Conservation (phyloP, 305 asterid species). For the Coffea humblotiana region DNA sequence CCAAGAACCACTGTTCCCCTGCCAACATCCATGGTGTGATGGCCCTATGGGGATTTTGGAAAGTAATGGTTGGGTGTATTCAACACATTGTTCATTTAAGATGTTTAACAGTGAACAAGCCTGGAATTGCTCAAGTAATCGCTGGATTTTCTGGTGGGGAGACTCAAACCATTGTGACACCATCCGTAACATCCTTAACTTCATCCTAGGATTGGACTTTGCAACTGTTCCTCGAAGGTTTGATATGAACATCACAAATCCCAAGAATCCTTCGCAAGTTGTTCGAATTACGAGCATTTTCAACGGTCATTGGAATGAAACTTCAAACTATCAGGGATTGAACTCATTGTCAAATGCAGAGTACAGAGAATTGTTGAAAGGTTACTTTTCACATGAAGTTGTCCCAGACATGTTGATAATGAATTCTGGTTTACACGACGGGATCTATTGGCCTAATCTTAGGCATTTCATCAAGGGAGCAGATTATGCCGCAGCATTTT, state of each 20-base stretch:
- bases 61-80: constrained; percentile 95
- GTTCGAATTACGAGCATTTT: constrained; percentile 78
- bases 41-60: constrained; percentile 73
- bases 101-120: constrained; percentile 50
- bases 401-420: constrained; percentile 73
- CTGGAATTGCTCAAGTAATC: constrained; percentile 56
- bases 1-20: constrained; percentile 61
- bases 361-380: constrained; percentile 49
- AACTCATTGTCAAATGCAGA: constrained; percentile 51
- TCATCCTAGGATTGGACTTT: constrained; percentile 54
- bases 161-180: constrained; percentile 95
- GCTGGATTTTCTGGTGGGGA: constrained; percentile 99
- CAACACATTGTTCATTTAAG: constrained; percentile 90
- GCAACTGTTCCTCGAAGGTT: constrained; percentile 54
- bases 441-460: constrained; percentile 65
- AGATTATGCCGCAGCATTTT: constrained; percentile 63
- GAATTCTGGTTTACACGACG: constrained; percentile 92
- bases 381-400: constrained; percentile 46
- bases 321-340: constrained; percentile 70
- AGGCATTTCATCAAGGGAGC: constrained; percentile 63
- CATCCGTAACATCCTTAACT: constrained; percentile 65
- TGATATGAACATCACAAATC: constrained; percentile 74
- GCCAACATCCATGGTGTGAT: constrained; percentile 75
- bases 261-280: constrained; percentile 53
- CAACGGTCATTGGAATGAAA: constrained; percentile 72